A percentile compares a stretch with the other conserved stretches of the same genome.
These are phyloP conservation scores for Linderniella brevidens DNA, from an alignment of 257 asterid genomes.

Conservation along the genomic window DNA sequence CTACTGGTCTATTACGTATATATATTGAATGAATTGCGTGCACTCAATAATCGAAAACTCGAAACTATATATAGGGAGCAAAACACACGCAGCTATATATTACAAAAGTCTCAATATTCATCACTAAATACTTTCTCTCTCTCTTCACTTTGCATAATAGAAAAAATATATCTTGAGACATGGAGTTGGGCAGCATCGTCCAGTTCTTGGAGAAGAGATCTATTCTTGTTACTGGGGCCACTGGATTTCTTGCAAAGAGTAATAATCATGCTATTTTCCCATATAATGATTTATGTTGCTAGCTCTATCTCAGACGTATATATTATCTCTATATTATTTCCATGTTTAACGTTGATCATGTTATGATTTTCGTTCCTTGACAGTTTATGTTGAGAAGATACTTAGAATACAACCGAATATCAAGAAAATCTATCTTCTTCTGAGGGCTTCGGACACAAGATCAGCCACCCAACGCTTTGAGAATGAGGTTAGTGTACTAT, in stretches of 20 bases:
- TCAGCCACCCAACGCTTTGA: conserved; percentile 58
- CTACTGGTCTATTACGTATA: no score
- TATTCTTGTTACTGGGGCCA: conserved; percentile 61
- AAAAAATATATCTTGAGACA: conserved; percentile 7
- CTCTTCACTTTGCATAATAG: no score
- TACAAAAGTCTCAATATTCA: no score
- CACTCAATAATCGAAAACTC: no score
- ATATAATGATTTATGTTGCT: neutral
- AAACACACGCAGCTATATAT: no score
- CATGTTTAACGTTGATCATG: neutral
- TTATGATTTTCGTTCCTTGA: conserved; percentile 3
- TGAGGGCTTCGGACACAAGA: conserved; percentile 56
- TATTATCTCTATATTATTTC: no score
- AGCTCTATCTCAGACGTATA: neutral
- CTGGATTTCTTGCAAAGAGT: conserved; percentile 90
- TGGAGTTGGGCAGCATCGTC: conserved; percentile 53
- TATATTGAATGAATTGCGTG: no score
- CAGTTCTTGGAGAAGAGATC: conserved; percentile 35
- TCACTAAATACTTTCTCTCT: no score
- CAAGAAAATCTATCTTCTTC: conserved; percentile 65
- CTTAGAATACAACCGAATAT: conserved; percentile 74
- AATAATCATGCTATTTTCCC: conserved; percentile 11
- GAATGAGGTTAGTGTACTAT: conserved; percentile 29
- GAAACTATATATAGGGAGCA: no score
- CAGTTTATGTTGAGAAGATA: conserved; percentile 78